These are phyloP conservation scores for Solanum hybrid DNA, from an alignment of 305 asterid species.

Conservation along the genomic window DNA sequence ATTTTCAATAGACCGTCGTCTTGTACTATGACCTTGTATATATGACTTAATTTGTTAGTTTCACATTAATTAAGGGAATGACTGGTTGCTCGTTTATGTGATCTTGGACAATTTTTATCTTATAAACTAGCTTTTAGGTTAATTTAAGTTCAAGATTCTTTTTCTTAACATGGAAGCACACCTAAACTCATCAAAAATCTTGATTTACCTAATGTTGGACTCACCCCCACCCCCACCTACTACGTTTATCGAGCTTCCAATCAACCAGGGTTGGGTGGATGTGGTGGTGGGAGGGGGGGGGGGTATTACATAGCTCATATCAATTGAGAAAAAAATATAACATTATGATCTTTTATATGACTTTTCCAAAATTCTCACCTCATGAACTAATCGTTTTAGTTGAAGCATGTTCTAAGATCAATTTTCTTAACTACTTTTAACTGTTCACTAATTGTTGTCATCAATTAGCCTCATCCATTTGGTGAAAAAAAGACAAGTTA, in stretches of 20 bases:
- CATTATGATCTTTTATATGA: too few species aligned
- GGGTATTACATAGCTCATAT: background rate
- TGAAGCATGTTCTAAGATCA: too few species aligned
- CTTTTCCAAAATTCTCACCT: too few species aligned
- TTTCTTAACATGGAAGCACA: background rate
- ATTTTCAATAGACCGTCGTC: background rate
- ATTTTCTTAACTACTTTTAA: background rate
- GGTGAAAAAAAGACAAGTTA: background rate
- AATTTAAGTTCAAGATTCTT: background rate
- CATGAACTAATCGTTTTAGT: background rate
- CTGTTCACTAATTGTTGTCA: background rate
- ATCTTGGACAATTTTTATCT: background rate
- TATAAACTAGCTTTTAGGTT: background rate
- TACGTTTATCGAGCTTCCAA: background rate
- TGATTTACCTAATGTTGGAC: background rate
- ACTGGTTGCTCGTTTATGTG: background rate
- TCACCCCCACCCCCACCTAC: background rate
- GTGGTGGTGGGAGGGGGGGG: background rate
- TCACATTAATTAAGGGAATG: background rate
- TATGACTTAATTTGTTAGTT: background rate
- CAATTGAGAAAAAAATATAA: background rate
- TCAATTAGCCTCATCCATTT: background rate
- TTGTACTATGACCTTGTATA: background rate
- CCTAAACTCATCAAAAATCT: background rate
- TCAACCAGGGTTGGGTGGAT: background rate